Conservation (phyloP, 257 asterid genomes). For the Nicotiana paniculata region DNA sequence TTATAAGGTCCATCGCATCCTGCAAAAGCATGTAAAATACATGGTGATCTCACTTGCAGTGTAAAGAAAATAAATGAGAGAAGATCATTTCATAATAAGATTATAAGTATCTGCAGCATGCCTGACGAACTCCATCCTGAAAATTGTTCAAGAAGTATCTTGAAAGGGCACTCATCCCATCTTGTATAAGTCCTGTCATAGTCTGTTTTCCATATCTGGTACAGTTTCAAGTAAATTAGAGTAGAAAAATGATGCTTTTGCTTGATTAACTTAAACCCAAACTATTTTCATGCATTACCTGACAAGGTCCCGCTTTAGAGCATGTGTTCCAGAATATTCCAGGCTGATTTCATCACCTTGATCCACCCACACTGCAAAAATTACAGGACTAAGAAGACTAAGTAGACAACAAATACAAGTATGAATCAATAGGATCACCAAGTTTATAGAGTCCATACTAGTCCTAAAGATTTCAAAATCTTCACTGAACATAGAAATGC, state of each 20-base stretch:
- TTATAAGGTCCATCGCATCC: constrained; percentile 93
- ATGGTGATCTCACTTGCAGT: background rate
- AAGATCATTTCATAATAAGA: background rate
- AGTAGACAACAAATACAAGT: constrained; percentile 1
- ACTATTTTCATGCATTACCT: constrained; percentile 40
- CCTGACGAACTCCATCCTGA: constrained; percentile 96
- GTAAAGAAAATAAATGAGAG: background rate
- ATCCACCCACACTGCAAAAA: constrained; percentile 73
- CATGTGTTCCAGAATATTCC: constrained; percentile 94
- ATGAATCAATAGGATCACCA: constrained; percentile 7
- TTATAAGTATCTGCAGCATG: constrained; percentile 16
- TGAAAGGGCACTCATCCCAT: constrained; percentile 89
- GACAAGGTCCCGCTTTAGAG: constrained; percentile 88
- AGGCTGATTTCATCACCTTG: constrained; percentile 98
- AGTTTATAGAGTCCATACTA: constrained; percentile 36
- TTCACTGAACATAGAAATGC: constrained; percentile 63
- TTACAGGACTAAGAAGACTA: constrained; percentile 20
- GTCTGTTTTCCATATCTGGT: constrained; percentile 96
- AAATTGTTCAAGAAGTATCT: constrained; percentile 91
- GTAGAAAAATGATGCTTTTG: background rate
- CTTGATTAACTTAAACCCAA: background rate
- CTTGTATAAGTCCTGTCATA: constrained; percentile 69
- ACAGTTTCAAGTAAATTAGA: constrained; percentile 1
- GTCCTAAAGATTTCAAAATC: constrained; percentile 68
- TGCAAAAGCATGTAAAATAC: constrained; percentile 18